Percentiles rank a stretch among this genome's conserved stretches.
phyloP scores from a whole-genome alignment of 192 early-diverging fungal species.

The Helicostylum pulchrum region DNA sequence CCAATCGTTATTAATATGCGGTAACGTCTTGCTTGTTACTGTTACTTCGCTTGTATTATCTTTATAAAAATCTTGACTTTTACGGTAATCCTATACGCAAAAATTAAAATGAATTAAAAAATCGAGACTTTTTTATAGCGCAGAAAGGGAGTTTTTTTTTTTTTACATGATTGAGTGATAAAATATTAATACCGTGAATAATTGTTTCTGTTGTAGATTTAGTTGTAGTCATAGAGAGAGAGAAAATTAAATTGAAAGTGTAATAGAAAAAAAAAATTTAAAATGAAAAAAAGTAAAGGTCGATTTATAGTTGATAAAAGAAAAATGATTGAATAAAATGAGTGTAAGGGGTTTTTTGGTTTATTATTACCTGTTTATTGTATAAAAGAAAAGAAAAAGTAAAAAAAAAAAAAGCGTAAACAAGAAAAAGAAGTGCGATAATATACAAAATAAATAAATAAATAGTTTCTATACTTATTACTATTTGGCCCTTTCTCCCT shows the following conservation, averaged over 20 bases:
- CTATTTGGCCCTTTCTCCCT: no score
- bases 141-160: neutral
- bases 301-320: neutral
- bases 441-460: no score
- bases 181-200: neutral
- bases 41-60: constrained; percentile 9
- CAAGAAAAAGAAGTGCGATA: neutral
- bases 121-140: no score
- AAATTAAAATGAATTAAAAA: no score
- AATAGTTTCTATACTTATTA: no score
- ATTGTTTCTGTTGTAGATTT: neutral
- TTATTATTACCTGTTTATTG: constrained; percentile 5
- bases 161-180: constrained; percentile 12
- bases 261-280: neutral
- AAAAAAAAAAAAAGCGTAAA: neutral
- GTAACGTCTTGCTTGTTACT: neutral
- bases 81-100: neutral
- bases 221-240: neutral
- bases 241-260: neutral
- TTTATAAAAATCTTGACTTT: neutral
- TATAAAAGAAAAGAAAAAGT: neutral
- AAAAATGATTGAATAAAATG: constrained; percentile 1
- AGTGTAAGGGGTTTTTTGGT: constrained; percentile 7
- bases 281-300: no score
- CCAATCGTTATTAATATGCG: neutral